Evolutionary conservation across 2,329 filamentous ascomycete genomes (phyloP).

Genomic region (Penicillium sp.): DNA sequence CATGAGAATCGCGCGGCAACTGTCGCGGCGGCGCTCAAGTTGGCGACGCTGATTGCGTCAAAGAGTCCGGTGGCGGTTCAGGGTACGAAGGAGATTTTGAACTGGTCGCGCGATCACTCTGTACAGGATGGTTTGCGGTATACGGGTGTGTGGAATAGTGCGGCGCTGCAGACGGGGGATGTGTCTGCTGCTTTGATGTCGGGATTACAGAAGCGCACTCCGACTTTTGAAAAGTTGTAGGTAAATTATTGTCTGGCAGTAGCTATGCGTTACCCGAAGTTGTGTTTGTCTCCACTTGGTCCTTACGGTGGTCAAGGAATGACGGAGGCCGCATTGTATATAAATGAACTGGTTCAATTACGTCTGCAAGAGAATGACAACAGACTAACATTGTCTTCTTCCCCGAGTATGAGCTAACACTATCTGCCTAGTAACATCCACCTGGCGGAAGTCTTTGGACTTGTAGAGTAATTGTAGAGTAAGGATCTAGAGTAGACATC

Average conservation of each 20-base stretch:
- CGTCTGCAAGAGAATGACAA: neutral
- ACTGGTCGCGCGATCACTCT: conserved; percentile 76
- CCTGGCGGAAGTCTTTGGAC: neutral
- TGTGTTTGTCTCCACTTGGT: neutral
- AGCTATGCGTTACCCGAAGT: neutral
- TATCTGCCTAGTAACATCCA: neutral
- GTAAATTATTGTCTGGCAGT: neutral
- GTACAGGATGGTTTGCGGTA: conserved; percentile 80
- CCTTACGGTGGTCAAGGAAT: neutral
- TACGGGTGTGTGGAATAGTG: conserved; percentile 84
- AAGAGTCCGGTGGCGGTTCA: conserved; percentile 90
- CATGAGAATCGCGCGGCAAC: conserved; percentile 61
- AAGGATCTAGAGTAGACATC: neutral
- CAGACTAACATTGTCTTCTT: neutral
- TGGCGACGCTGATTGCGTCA: conserved; percentile 67
- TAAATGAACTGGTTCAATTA: neutral
- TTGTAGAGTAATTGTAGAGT: neutral
- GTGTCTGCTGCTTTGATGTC: conserved; percentile 73
- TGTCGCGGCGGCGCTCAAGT: conserved; percentile 63
- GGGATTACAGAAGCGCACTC: conserved; percentile 75
- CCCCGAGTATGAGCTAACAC: neutral
- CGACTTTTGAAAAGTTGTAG: conserved; percentile 74
- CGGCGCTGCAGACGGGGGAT: conserved; percentile 79
- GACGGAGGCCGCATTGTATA: neutral
- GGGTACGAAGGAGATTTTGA: conserved; percentile 84